Evolutionary conservation across 192 early-diverging fungal species (phyloP), one percentile per base, ranked within the genome.

Genomic region (Coemansia sp.): DNA sequence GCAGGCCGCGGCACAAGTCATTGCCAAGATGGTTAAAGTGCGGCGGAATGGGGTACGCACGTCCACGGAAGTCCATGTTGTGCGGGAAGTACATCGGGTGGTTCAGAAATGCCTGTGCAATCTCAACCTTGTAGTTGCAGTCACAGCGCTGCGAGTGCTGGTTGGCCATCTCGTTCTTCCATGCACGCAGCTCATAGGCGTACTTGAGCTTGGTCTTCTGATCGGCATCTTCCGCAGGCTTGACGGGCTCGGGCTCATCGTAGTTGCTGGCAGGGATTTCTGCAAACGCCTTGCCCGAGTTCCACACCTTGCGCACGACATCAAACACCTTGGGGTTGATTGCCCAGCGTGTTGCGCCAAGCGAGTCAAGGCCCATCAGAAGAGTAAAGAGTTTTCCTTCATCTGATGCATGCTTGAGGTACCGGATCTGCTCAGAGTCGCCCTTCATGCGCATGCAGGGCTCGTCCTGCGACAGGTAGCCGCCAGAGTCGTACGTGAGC

Each of bases 21-120:
- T 95, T 91, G 41, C 93, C 93, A 33, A 98, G 82, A 64, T 98
- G 95, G 74, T 96, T 98, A 36, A 98, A 83, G 50, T 90, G 85
- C 7, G 90, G 85, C 24, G 95, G 95, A 27, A 98, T 95, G 36
- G 95, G 92, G 56, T 98, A 98, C 4, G 95, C 94, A 48, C 95
- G 88, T 19, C 95, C 95, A 41, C 95, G 85, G 80, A 98, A 98
- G 67, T 98, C 95, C 53, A 96, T 61, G 60, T 93, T 94, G 72
- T 98, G 95, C 14, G 95, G 95, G 69, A 96, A 98, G 73, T 87
- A 98, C 80, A 98, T 90, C 2, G 81, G 81, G 38, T 91, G 79
- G 51, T 89, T 84, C 24, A 92, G 56, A 57, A 93, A 95, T 18
- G 92, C 87, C 49, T 83, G 68, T 9, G 95, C 95, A 71, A 94